A percentile compares a stretch with the other conserved stretches of the same genome.
Evolutionary conservation across 164 flowering plant genomes (phyloP).

Genomic region (Vitis labrusca): DNA sequence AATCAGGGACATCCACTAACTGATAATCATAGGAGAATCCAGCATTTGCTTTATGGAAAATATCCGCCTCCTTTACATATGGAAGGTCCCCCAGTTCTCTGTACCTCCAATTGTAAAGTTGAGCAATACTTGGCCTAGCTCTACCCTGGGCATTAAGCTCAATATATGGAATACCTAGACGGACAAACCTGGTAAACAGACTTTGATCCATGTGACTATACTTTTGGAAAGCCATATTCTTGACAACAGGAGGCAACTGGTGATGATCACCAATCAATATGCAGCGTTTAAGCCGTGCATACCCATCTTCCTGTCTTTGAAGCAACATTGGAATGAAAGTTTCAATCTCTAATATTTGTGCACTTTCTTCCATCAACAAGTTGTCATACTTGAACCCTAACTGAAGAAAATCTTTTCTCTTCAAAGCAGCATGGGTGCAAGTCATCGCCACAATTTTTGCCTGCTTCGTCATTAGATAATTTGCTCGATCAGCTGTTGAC

Average conservation of each 20-base stretch:
- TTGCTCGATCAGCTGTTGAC: slow-evolving; percentile 95
- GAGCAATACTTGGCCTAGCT: slow-evolving; percentile 92
- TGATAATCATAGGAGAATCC: slow-evolving; percentile 95
- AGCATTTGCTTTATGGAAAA: slow-evolving; percentile 84
- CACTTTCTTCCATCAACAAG: slow-evolving; percentile 99
- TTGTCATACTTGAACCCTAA: slow-evolving; percentile 96
- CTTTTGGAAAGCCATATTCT: slow-evolving; percentile 99
- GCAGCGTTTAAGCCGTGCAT: slow-evolving; percentile 94
- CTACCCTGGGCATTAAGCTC: slow-evolving; percentile 99
- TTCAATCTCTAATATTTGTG: slow-evolving; percentile 95
- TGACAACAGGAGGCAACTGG: slow-evolving; percentile 98
- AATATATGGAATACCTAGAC: slow-evolving; percentile 92
- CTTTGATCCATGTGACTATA: slow-evolving; percentile 99
- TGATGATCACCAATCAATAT: slow-evolving; percentile 99
- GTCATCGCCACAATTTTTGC: slow-evolving; percentile 99
- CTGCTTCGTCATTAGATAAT: slow-evolving; percentile 96
- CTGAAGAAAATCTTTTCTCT: slow-evolving; percentile 94
- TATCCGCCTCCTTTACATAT: slow-evolving; percentile 53
- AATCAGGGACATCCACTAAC: slow-evolving; percentile 92
- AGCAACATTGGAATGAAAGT: slow-evolving; percentile 98
- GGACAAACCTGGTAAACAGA: slow-evolving; percentile 94
- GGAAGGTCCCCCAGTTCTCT: slow-evolving; percentile 95
- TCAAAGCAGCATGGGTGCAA: slow-evolving; percentile 97
- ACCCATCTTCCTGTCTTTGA: slow-evolving; percentile 97
- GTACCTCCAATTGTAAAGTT: slow-evolving; percentile 96